Base-by-base conservation (phyloP, 2,329 filamentous ascomycete genomes). In the Pseudogymnoascus sp. region DNA sequence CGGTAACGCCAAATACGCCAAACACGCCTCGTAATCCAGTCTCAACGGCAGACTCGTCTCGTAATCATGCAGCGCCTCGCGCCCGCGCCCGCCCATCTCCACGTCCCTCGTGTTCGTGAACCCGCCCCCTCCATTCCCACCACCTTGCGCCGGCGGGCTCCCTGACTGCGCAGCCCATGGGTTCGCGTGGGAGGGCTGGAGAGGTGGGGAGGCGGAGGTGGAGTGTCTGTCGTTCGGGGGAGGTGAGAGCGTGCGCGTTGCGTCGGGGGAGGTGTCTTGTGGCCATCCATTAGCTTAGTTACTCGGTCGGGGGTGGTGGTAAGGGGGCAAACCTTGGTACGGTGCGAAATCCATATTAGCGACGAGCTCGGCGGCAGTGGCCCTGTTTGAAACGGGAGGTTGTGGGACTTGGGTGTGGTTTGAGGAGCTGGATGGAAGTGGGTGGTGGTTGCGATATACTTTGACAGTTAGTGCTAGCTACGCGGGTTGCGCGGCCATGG, bases 21-120 rank as follows among this genome's bases (percentile, higher is more conserved):
- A 77, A 73, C 89, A 90, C 5, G 95, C 93, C 79, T 98, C 93
- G 72, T 93, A 89, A 73, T 96, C 91, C 68, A 98, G 82, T 62
- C 93, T 82, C 66, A 98, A 79, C 0, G 92, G 92, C 63, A 98
- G 78, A 70, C 90, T 93, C 8, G 95, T 98, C 73, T 96, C 91
- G 74, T 97, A 98, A 74, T 96, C 86, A 75, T 89, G 89, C 69
- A 91, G 80, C 66, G 88, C 83, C 64, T 80, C 80, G 26, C 82
- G 62, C 2, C 70, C 70, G 28, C 46, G 62, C 19, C 56, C 56
- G 2, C 56, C 69, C 19, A 66, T 28, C 59, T 62, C 61, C n/a
- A 63, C 53, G 63, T 68, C 68, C 14, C 28, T n/a, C 8, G 56
- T 43, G 43, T 56, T 62, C 19, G 56, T 40, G 37, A 24, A 59